These are phyloP conservation scores for Candida stauntonica DNA, from an alignment of 805 yeast species.

Conservation along the genomic window DNA sequence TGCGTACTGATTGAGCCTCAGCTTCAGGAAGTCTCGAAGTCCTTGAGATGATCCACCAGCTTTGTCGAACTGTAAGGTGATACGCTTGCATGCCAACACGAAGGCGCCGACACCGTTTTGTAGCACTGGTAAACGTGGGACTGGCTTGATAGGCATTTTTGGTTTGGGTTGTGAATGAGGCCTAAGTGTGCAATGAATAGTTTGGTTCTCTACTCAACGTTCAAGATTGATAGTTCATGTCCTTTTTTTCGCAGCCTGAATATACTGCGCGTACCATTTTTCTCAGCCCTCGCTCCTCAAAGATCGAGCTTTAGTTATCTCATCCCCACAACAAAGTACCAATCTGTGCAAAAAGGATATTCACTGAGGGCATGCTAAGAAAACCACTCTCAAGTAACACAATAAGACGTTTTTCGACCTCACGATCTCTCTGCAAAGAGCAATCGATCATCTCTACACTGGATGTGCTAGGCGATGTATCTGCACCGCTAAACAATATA, in stretches of 20 bases:
- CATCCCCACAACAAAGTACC: too few species aligned
- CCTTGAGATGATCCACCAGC: constrained; percentile 95
- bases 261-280: constrained; percentile 1
- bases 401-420: too few species aligned
- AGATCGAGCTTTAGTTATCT: too few species aligned
- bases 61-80: constrained; percentile 81
- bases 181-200: too few species aligned
- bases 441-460: constrained; percentile 33
- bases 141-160: constrained; percentile 54
- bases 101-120: constrained; percentile 77
- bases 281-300: too few species aligned
- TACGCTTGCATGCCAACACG: constrained; percentile 59
- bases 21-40: constrained; percentile 61
- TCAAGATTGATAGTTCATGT: too few species aligned
- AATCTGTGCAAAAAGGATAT: too few species aligned
- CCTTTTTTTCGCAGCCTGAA: too few species aligned
- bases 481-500: constrained; percentile 45
- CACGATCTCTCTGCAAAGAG: too few species aligned
- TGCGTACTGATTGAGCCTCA: constrained; percentile 53
- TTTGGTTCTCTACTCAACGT: too few species aligned
- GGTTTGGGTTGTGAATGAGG: constrained; percentile 1
- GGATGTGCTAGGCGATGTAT: constrained; percentile 40
- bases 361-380: too few species aligned
- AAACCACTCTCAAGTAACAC: too few species aligned
- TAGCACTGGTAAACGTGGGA: constrained; percentile 53